Evolutionary conservation across 306 rosid genomes (phyloP), one percentile per base, ranked within the genome.

Genomic region (Comarum palustre): DNA sequence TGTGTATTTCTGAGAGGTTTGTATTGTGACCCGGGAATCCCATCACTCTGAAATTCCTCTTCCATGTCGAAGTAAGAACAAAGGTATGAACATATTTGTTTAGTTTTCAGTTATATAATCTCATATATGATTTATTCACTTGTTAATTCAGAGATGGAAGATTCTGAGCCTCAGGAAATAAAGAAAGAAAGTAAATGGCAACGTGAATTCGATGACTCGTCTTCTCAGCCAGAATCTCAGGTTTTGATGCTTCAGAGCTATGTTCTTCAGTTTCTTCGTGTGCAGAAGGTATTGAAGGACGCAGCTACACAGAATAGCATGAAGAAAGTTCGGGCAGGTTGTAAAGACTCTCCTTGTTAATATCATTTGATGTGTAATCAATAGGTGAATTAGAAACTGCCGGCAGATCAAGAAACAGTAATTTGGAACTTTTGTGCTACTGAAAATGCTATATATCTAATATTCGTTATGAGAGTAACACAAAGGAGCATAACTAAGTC

Each of bases 251-350:
- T 86, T 63, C 81, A 86, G 79, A 84, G 88, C 80, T 87, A 78
- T 67, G 88, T 89, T 48, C 80, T 92, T 78, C 94, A 87, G 86
- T 81, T 90, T 82, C 84, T 84, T 66, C 87, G 78, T 79, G 87
- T 90, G 84, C 91, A 90, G 80, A 90, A 89, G 79, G 86, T 88
- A 57, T 32, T 85, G 82, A 85, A 75, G 66, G 81, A 79, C 70
- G 73, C 92, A 66, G 81, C 85, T 75, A 61, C 80, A 42, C 48
- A 74, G 65, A 74, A 71, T 63, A 31, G 71, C 74, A 42, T 66
- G 74, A 83, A 79, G 75, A 81, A 78, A 68, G 73, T 29, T 59
- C 66, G 45, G 10, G 45, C 45, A 41, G 65, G 77, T 68, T 24
- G 39, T 11, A 39, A 27, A 36, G 45, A 71, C 73, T 77, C 79